Percentiles rank a stretch among this genome's conserved stretches.
phyloP scores from a whole-genome alignment of 2,329 filamentous ascomycete species.

The Emmonsiellopsis sp. region DNA sequence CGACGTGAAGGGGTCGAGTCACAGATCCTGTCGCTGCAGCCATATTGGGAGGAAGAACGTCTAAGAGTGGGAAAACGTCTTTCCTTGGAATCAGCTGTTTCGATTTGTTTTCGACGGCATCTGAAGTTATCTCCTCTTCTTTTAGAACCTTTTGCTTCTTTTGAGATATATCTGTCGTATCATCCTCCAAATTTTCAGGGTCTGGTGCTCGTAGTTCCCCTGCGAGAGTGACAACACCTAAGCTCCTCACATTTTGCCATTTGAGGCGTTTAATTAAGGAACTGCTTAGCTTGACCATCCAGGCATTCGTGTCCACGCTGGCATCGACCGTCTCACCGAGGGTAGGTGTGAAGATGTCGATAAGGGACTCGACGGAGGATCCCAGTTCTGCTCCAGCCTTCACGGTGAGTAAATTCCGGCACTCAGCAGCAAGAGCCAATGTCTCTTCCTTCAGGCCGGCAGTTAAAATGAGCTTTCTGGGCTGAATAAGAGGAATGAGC shows the following conservation, averaged over 20 bases:
- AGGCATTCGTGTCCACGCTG: constrained; percentile 94
- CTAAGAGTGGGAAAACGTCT: constrained; percentile 42
- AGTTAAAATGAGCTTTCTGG: constrained; percentile 88
- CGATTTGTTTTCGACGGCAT: constrained; percentile 13
- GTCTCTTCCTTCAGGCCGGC: constrained; percentile 75
- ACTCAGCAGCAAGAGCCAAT: constrained; percentile 65
- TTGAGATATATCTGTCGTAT: constrained; percentile 30
- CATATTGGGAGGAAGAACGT: constrained; percentile 51
- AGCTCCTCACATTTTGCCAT: constrained; percentile 86
- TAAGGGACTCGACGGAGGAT: constrained; percentile 17
- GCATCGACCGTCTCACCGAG: constrained; percentile 72
- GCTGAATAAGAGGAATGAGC: constrained; percentile 86
- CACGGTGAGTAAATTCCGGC: constrained; percentile 53
- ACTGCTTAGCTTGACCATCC: constrained; percentile 85
- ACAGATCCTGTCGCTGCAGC: constrained; percentile 65
- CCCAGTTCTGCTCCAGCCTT: constrained; percentile 22
- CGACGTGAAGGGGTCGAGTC: constrained; percentile 85
- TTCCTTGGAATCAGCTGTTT: constrained; percentile 20
- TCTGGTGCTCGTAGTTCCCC: constrained; percentile 54
- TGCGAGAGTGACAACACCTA: constrained; percentile 88
- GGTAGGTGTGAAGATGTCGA: constrained; percentile 72
- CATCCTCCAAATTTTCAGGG: constrained; percentile 18
- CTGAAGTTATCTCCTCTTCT: constrained; percentile 29
- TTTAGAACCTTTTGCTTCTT: constrained; percentile 46
- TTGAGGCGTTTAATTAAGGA: constrained; percentile 74